Base-by-base conservation (phyloP, 2,329 filamentous ascomycete genomes). In the Calycina herbarum region DNA sequence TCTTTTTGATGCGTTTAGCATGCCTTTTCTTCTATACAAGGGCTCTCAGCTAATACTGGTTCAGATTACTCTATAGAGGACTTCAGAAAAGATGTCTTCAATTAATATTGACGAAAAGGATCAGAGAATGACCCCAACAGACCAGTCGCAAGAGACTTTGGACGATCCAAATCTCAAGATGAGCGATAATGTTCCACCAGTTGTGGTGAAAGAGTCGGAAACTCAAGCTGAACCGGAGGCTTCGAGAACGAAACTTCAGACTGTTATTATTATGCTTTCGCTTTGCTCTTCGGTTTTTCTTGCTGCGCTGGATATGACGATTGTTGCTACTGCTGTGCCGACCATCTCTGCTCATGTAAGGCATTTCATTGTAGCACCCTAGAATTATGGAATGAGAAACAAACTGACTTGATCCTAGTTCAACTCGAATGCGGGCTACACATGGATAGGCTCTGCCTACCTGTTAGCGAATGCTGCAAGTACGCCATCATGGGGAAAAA, bases 361-460 rank as follows among this genome's bases (percentile, higher is more conserved):
- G n/a, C 20, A 6, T 2, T 6, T 29, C 27, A 3, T 29, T 2
- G 4, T 29, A 29, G 27, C 27, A 29, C 27, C 27, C 27, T 29
- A 29, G 27, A 29, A 29, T 2, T 29, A 29, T 29, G 17, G 13
- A 38, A 8, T 38, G 8, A 8, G 35, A 38, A 45, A 45, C 2
- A 45, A n/a, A 3, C 5, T 11, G 15, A n/a, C 5, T 45, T 45
- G 15, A n/a, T 20, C 17, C 42, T 45, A 45, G 42, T 85, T 86
- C 71, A 75, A 83, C 20, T 82, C 81, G 5, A 76, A 79, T 3
- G 73, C 73, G 1, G 74, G 74, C 10, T 94, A 93, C 77, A 87
- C 88, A 15, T 94, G 91, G 92, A 90, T 94, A 67, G 91, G 90
- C 0, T 87, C 85, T 33, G 86, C 90, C 0, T 94, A 90, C 75